These are phyloP conservation scores for Blastobotrys serpentis DNA, from an alignment of 1,139 yeast genomes.

Conservation along the genomic window DNA sequence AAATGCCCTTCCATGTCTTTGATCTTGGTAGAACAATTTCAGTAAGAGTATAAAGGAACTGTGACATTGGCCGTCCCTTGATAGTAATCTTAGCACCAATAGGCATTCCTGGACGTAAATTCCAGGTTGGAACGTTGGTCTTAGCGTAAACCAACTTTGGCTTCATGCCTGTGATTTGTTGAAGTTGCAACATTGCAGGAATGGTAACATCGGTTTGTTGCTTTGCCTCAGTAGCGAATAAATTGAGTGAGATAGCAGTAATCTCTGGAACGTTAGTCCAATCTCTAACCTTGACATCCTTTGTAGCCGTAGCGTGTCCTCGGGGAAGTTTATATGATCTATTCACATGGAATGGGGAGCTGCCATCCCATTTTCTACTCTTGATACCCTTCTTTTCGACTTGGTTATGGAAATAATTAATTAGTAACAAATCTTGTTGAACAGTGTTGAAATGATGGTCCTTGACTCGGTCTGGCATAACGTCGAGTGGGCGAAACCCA, in stretches of 20 bases:
- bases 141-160: slow-evolving; percentile 73
- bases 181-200: slow-evolving; percentile 75
- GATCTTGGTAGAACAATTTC: slow-evolving; percentile 93
- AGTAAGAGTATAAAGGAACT: slow-evolving; percentile 79
- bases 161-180: slow-evolving; percentile 89
- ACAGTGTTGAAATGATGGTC: slow-evolving; percentile 76
- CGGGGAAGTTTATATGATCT: slow-evolving; percentile 51
- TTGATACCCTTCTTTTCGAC: slow-evolving; percentile 58
- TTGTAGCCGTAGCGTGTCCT: slow-evolving; percentile 54
- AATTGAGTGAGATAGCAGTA: slow-evolving; percentile 63
- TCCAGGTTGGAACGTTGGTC: slow-evolving; percentile 84
- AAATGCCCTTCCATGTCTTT: slow-evolving; percentile 81
- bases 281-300: slow-evolving; percentile 65
- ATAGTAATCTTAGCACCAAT: slow-evolving; percentile 89
- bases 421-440: slow-evolving; percentile 72
- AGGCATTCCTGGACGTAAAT: slow-evolving; percentile 79
- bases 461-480: slow-evolving; percentile 74
- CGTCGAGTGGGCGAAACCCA: slow-evolving; percentile 68
- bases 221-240: slow-evolving; percentile 74
- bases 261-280: slow-evolving; percentile 71
- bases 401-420: slow-evolving; percentile 69
- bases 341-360: slow-evolving; percentile 86
- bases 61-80: slow-evolving; percentile 79
- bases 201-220: slow-evolving; percentile 73
- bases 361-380: slow-evolving; percentile 80